Evolutionary conservation across 768 basidiomycete genomes (phyloP), one percentile per base, ranked within the genome.

Genomic region (Polyporus arcularius): DNA sequence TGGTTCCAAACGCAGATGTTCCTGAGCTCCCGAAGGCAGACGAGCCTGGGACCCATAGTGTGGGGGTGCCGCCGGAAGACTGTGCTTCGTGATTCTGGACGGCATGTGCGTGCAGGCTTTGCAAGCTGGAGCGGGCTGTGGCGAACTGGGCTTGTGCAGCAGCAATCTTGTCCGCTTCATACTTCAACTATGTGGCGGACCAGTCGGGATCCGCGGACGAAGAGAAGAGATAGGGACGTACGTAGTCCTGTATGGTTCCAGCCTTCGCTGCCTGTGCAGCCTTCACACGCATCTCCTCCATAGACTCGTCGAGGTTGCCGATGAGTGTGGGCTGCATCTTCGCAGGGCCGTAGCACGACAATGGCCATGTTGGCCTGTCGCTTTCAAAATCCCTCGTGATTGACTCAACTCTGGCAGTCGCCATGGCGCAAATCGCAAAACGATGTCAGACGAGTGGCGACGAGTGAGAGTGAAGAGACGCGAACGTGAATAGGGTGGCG

Each of bases 301-400:
- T 82, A 0, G 87, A 89, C 61, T 88, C 79, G 64, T 97, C 94
- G 35, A 89, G 72, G 2, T 84, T 86, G 9, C 74, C 57, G 16
- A 97, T 71, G 5, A 96, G 65, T 21, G 77, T 83, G 0, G 85
- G 85, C 64, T 94, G 92, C 60, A 81, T 68, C 70, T 95, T 96
- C 4, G 85, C 83, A 21, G 91, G 85, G 0, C 81, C 93, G 70
- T 90, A 96, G 0, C 85, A 88, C 0, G 91, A 87, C 0, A 96
- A 75, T 14, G 89, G 88, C 88, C 90, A 97, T 12, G 80, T 46
- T 0, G 94, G 94, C 68, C 85, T 88, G 15, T 95, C 93, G 8
- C 31, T 12, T 1, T 81, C 83, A 8, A 96, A 71, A 64, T 96
- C 94, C 35, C 75, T 74, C n/a, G 70, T 70, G 46, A 96, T 82